phyloP scores from a whole-genome alignment of 2,329 filamentous ascomycete species.

The Talaromyces funiculosus region DNA sequence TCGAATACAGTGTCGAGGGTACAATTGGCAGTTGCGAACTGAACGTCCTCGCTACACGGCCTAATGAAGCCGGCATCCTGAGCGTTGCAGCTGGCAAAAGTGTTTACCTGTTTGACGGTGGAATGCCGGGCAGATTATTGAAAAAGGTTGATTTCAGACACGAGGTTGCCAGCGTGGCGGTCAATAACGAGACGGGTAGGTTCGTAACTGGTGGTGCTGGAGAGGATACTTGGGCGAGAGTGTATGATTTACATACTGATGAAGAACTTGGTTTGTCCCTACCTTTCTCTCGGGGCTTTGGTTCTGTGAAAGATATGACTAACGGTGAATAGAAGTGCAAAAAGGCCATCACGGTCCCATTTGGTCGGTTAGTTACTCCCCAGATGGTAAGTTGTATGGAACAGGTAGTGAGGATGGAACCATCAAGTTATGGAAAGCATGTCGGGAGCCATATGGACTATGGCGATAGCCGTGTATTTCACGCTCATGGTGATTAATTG shows the following conservation, averaged over 20 bases:
- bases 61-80: slow-evolving; percentile 64
- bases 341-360: slow-evolving; percentile 97
- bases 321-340: slow-evolving; percentile 62
- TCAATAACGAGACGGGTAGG: slow-evolving; percentile 74
- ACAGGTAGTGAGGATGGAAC: slow-evolving; percentile 97
- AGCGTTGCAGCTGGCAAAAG: slow-evolving; percentile 91
- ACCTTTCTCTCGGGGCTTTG: background rate
- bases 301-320: background rate
- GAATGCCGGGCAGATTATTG: slow-evolving; percentile 61
- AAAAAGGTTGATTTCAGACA: slow-evolving; percentile 77
- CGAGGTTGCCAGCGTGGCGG: slow-evolving; percentile 82
- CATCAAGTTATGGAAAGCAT: slow-evolving; percentile 81
- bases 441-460: slow-evolving; percentile 58
- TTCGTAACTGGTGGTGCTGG: slow-evolving; percentile 80
- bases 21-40: slow-evolving; percentile 90
- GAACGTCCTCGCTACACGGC: slow-evolving; percentile 58
- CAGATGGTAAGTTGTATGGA: slow-evolving; percentile 91
- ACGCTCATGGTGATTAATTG: background rate
- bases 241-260: slow-evolving; percentile 82
- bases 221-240: slow-evolving; percentile 91
- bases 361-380: slow-evolving; percentile 92
- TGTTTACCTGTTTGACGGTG: slow-evolving; percentile 84
- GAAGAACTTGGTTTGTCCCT: slow-evolving; percentile 60
- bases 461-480: slow-evolving; percentile 46
- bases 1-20: slow-evolving; percentile 72